Percentiles rank a stretch among this genome's conserved stretches.
These are phyloP conservation scores for Cyanidium caldarium DNA, from an alignment of 23 red algal genomes.

Conservation along the genomic window DNA sequence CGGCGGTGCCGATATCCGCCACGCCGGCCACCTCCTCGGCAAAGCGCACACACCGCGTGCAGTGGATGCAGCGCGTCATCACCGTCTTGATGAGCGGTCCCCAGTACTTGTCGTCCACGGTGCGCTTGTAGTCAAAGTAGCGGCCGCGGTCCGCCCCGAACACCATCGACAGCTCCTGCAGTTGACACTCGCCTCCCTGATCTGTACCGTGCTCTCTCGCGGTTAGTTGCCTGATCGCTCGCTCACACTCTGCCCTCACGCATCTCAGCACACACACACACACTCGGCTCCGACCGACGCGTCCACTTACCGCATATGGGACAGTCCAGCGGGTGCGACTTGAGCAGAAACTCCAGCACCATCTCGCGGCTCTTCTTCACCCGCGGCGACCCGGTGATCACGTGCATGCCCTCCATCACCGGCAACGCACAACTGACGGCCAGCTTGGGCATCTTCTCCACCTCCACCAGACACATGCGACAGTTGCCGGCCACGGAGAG, in stretches of 20 bases:
- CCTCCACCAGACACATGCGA: slow-evolving; percentile 98
- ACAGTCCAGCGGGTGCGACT: slow-evolving; percentile 94
- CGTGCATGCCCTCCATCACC: slow-evolving; percentile 89
- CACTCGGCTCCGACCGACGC: background rate
- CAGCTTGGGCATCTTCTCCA: slow-evolving; percentile 91
- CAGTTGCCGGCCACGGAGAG: slow-evolving; percentile 98
- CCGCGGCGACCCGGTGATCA: slow-evolving; percentile 55
- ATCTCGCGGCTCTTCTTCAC: slow-evolving; percentile 90
- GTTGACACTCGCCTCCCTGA: slow-evolving; percentile 95
- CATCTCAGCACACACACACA: background rate
- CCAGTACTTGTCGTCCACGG: slow-evolving; percentile 97
- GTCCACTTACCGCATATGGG: slow-evolving; percentile 60
- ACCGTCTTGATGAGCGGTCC: slow-evolving; percentile 97
- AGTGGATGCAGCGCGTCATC: slow-evolving; percentile 99
- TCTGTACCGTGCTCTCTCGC: background rate
- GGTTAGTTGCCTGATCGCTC: background rate
- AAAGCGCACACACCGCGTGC: slow-evolving; percentile 95
- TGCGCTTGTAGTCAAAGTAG: slow-evolving; percentile 88
- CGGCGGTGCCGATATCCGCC: slow-evolving; percentile 90
- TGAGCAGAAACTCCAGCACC: slow-evolving; percentile 88
- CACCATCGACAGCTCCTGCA: slow-evolving; percentile 98
- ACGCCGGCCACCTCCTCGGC: slow-evolving; percentile 97
- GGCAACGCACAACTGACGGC: slow-evolving; percentile 96
- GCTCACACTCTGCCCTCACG: background rate
- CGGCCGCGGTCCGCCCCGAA: slow-evolving; percentile 96